These are phyloP conservation scores for Lichenothelia convexa DNA, from an alignment of 495 filamentous ascomycete species.

Conservation along the genomic window DNA sequence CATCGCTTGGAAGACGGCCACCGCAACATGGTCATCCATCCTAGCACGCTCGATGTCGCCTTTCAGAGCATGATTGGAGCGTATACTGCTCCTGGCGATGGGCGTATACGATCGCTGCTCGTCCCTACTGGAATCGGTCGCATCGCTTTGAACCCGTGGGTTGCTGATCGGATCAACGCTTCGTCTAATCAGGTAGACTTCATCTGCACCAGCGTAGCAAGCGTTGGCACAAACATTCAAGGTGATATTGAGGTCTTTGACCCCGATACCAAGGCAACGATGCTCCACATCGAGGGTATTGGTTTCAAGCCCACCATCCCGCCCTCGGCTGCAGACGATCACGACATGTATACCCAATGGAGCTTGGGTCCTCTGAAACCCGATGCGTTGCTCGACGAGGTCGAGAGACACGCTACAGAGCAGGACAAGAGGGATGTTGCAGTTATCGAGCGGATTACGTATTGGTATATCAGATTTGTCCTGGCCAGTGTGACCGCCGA, in stretches of 20 bases:
- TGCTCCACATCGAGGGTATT: constrained; percentile 17
- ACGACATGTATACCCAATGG: constrained; percentile 1
- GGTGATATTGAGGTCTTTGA: constrained; percentile 15
- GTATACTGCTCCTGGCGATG: too few relatives aligned
- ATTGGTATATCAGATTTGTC: constrained; percentile 13
- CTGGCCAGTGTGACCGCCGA: constrained; percentile 5
- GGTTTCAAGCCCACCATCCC: constrained; percentile 3
- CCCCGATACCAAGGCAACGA: constrained; percentile 1
- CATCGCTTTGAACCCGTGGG: constrained; percentile 15
- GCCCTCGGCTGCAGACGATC: constrained; percentile 4
- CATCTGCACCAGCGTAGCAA: constrained; percentile 1
- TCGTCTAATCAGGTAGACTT: background rate
- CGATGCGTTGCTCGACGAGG: background rate
- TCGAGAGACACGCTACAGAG: constrained; percentile 1
- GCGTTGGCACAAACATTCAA: constrained; percentile 5
- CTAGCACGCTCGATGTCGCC: too few relatives aligned
- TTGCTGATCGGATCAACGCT: constrained; percentile 1
- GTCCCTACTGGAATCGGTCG: constrained; percentile 17
- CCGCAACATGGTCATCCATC: too few relatives aligned
- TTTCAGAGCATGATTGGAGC: too few relatives aligned
- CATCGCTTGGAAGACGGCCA: too few relatives aligned
- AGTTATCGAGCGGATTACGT: constrained; percentile 14
- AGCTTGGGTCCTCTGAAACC: background rate
- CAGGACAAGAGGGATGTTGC: constrained; percentile 4
- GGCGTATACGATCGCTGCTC: constrained; percentile 14